These are phyloP conservation scores for Fusarium tanahbumbuense DNA, from an alignment of 2,329 filamentous ascomycete genomes.

Conservation along the genomic window DNA sequence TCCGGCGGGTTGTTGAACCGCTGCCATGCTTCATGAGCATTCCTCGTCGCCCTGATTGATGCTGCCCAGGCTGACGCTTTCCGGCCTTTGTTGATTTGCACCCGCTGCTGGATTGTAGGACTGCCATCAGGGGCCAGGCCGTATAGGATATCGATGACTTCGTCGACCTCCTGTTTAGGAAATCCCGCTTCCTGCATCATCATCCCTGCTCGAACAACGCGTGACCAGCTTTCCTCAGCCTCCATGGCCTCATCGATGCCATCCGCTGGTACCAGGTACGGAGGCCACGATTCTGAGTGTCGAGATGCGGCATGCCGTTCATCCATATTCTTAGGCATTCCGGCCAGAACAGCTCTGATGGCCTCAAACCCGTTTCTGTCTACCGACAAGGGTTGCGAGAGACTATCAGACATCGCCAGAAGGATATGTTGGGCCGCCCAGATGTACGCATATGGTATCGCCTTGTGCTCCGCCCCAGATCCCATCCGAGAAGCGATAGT, in stretches of 20 bases:
- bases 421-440: conserved; percentile 70
- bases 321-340: conserved; percentile 62
- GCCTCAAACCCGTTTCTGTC: conserved; percentile 64
- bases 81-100: conserved; percentile 31
- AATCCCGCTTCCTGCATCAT: conserved; percentile 70
- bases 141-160: conserved; percentile 63
- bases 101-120: conserved; percentile 66
- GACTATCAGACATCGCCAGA: conserved; percentile 61
- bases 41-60: conserved; percentile 68
- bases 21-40: conserved; percentile 71
- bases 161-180: conserved; percentile 58
- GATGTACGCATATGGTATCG: conserved; percentile 49
- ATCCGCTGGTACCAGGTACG: conserved; percentile 67
- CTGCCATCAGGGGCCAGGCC: conserved; percentile 62
- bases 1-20: conserved; percentile 56
- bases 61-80: conserved; percentile 62
- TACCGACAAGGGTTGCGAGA: conserved; percentile 63
- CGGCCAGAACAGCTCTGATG: conserved; percentile 65
- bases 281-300: conserved; percentile 68
- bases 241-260: conserved; percentile 68
- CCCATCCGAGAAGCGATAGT: conserved; percentile 45
- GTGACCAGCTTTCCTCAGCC: conserved; percentile 64
- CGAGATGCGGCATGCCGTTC: conserved; percentile 63
- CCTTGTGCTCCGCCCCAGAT: conserved; percentile 40
- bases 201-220: conserved; percentile 63